A percentile compares a stretch with the other conserved stretches of the same genome.
Conservation (phyloP, 2,329 filamentous ascomycete genomes). For the Hypoxylon sp. region DNA sequence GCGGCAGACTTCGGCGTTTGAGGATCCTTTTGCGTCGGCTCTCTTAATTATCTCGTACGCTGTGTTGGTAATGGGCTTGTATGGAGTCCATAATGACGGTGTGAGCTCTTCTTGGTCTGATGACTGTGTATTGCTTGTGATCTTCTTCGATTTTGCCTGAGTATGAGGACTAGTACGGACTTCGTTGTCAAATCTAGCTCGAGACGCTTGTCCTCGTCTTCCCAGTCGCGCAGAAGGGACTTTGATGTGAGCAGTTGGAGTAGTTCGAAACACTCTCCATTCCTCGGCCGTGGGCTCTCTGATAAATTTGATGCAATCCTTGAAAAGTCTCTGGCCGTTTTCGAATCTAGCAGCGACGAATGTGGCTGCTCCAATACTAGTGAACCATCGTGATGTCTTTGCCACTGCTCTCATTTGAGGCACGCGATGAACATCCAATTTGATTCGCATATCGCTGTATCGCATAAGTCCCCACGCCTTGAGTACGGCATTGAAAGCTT, state of each 20-base stretch:
- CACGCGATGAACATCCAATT: slow-evolving; percentile 68
- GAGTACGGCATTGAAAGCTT: slow-evolving; percentile 68
- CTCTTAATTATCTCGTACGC: slow-evolving; percentile 55
- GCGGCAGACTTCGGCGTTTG: slow-evolving; percentile 52
- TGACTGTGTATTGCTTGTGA: slow-evolving; percentile 17
- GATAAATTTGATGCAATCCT: slow-evolving; percentile 71
- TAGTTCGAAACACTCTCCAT: slow-evolving; percentile 68
- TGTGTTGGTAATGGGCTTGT: slow-evolving; percentile 53
- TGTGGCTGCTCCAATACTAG: slow-evolving; percentile 66
- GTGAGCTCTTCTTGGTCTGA: slow-evolving; percentile 37
- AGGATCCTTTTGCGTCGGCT: slow-evolving; percentile 50
- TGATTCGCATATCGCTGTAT: slow-evolving; percentile 68
- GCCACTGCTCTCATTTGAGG: slow-evolving; percentile 73
- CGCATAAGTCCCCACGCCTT: slow-evolving; percentile 71
- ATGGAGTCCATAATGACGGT: slow-evolving; percentile 50
- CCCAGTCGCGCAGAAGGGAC: slow-evolving; percentile 50
- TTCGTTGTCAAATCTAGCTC: slow-evolving; percentile 42
- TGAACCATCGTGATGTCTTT: slow-evolving; percentile 70
- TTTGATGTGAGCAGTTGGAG: slow-evolving; percentile 57
- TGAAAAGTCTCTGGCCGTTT: slow-evolving; percentile 65
- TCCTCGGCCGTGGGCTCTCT: slow-evolving; percentile 69
- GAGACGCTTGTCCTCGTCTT: slow-evolving; percentile 49
- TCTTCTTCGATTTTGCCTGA: slow-evolving; percentile 34
- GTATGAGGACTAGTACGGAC: slow-evolving; percentile 30
- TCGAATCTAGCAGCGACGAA: slow-evolving; percentile 69